phyloP scores from a whole-genome alignment of 495 filamentous ascomycete species.

The Amphirosellinia nigrospora region DNA sequence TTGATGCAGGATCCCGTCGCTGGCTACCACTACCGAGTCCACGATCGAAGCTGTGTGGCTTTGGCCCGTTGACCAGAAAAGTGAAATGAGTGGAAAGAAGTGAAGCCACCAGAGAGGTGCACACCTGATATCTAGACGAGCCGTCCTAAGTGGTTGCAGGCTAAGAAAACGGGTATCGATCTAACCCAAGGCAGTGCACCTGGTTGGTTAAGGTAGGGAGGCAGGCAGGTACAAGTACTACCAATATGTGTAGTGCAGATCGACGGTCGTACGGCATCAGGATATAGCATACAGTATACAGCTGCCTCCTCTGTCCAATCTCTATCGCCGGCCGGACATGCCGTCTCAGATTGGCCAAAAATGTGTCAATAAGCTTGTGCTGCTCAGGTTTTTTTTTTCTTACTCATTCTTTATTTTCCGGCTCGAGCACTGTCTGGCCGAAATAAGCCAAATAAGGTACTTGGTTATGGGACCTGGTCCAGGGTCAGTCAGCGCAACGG shows the following conservation, averaged over 20 bases:
- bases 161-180: neutral
- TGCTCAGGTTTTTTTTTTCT: constrained; percentile 5
- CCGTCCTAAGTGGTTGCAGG: neutral
- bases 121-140: constrained; percentile 8
- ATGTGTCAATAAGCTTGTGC: constrained; percentile 12
- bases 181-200: no score
- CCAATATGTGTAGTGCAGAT: neutral
- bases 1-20: neutral
- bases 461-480: neutral
- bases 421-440: constrained; percentile 2
- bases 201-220: neutral
- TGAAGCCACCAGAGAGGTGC: constrained; percentile 25
- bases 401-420: neutral
- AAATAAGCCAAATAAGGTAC: neutral
- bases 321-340: constrained; percentile 20
- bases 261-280: no score
- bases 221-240: neutral
- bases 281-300: neutral
- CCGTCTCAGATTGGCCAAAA: constrained; percentile 16
- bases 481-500: neutral
- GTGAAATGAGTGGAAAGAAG: constrained; percentile 20
- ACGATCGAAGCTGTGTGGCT: constrained; percentile 18
- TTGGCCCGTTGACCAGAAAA: constrained; percentile 13
- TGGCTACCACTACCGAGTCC: neutral
- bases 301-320: neutral